Conservation (phyloP, 2,329 filamentous ascomycete species). For the Annulohypoxylon truncatum region DNA sequence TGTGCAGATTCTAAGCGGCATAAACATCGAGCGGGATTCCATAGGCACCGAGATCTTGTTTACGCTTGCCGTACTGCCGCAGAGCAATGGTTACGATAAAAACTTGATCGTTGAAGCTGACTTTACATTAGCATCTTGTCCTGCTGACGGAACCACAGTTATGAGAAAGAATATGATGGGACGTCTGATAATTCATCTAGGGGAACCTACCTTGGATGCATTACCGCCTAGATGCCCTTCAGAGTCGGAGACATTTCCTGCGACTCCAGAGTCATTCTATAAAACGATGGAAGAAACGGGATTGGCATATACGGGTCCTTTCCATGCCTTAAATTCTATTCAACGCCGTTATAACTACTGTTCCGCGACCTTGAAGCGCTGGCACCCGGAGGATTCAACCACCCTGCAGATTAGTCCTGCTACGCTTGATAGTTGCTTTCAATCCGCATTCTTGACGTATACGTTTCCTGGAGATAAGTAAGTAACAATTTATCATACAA, state of each 20-base stretch:
- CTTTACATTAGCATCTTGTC: conserved; percentile 52
- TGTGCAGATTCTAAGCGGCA: conserved; percentile 46
- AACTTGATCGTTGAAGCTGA: conserved; percentile 46
- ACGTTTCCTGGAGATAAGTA: conserved; percentile 55
- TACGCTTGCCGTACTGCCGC: conserved; percentile 46
- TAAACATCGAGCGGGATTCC: conserved; percentile 47
- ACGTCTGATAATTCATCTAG: conserved; percentile 51
- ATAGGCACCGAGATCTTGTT: conserved; percentile 54
- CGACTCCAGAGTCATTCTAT: conserved; percentile 53
- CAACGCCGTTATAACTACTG: conserved; percentile 53
- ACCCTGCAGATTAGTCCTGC: conserved; percentile 54
- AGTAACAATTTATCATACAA: conserved; percentile 18
- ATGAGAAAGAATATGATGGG: conserved; percentile 55
- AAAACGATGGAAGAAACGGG: conserved; percentile 55
- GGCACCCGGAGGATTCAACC: conserved; percentile 54
- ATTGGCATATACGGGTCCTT: conserved; percentile 55
- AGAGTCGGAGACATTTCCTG: conserved; percentile 50
- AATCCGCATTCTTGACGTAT: conserved; percentile 56
- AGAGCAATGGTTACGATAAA: conserved; percentile 10
- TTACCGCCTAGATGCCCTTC: conserved; percentile 45
- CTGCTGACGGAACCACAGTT: conserved; percentile 47
- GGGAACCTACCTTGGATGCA: conserved; percentile 37
- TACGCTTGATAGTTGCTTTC: conserved; percentile 56
- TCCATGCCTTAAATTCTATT: conserved; percentile 51
- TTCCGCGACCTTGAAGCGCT: conserved; percentile 47